Evolutionary conservation across 1,284 basidiomycete genomes (phyloP).

Genomic region (Microbotryum lychnidis-dioicae): DNA sequence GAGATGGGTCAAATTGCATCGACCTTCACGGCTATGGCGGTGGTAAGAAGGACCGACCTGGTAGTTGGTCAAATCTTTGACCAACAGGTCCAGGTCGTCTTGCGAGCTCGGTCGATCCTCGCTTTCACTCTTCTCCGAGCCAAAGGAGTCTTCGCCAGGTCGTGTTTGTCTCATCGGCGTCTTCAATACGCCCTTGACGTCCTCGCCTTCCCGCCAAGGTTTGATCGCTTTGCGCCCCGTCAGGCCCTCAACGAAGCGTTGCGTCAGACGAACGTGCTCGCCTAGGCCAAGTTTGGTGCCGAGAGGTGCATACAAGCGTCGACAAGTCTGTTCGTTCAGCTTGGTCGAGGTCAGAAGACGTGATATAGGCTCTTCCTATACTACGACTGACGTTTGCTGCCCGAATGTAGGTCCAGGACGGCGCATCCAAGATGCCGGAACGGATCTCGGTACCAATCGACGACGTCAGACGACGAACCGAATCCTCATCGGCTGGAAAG

Average conservation of each 20-base stretch:
- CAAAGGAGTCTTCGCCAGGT: conserved; percentile 14
- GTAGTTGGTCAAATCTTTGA: conserved; percentile 47
- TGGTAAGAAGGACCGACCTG: conserved; percentile 44
- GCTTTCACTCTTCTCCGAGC: conserved; percentile 1
- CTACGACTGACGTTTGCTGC: conserved; percentile 48
- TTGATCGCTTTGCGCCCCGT: conserved; percentile 9
- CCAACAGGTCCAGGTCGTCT: conserved; percentile 43
- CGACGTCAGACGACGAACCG: conserved; percentile 56
- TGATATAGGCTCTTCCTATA: no score
- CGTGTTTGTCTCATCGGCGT: conserved; percentile 22
- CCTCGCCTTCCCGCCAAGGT: neutral
- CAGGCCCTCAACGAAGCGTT: conserved; percentile 61
- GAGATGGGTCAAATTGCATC: neutral
- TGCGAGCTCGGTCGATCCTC: conserved; percentile 6
- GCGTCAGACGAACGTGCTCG: conserved; percentile 63
- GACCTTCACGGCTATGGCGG: neutral
- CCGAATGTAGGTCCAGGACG: conserved; percentile 67
- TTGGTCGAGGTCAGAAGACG: no score
- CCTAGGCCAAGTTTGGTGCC: conserved; percentile 72
- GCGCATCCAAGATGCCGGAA: conserved; percentile 66
- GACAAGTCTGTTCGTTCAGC: conserved; percentile 45
- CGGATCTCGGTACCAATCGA: conserved; percentile 60
- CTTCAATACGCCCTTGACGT: conserved; percentile 7
- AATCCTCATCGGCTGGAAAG: conserved; percentile 27
- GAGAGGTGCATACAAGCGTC: conserved; percentile 68